Conservation (phyloP, 192 early-diverging fungal genomes). For the Coemansia sp. region DNA sequence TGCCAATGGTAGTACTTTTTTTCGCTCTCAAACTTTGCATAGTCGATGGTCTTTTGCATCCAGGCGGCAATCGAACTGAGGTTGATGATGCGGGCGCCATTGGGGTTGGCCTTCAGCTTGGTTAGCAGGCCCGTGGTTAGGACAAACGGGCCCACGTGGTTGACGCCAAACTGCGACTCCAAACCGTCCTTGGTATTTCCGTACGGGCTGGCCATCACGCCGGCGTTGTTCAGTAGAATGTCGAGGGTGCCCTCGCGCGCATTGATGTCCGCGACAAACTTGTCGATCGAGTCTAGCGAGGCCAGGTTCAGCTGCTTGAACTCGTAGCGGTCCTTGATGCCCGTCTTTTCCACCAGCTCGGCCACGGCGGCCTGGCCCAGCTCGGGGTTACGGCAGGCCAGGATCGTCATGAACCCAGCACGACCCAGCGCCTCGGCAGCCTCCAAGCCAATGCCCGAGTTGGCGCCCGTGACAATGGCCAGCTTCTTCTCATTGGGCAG, state of each 20-base stretch:
- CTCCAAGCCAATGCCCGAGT: slow-evolving; percentile 56
- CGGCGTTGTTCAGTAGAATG: slow-evolving; percentile 47
- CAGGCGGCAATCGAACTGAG: slow-evolving; percentile 34
- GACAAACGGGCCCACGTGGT: slow-evolving; percentile 55
- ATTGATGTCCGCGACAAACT: slow-evolving; percentile 38
- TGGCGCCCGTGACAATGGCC: slow-evolving; percentile 52
- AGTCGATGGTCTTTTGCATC: slow-evolving; percentile 12
- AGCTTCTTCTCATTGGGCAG: slow-evolving; percentile 22
- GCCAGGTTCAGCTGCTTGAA: slow-evolving; percentile 51
- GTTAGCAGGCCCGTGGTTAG: slow-evolving; percentile 33
- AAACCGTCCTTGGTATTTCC: slow-evolving; percentile 53
- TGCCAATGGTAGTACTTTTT: slow-evolving; percentile 3
- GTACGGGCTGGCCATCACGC: slow-evolving; percentile 58
- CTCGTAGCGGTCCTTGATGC: slow-evolving; percentile 23
- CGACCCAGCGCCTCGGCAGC: slow-evolving; percentile 53
- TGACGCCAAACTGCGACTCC: slow-evolving; percentile 62
- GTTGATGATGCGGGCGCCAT: slow-evolving; percentile 26
- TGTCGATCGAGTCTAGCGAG: slow-evolving; percentile 36
- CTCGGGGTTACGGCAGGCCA: slow-evolving; percentile 35
- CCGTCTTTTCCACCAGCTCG: slow-evolving; percentile 27
- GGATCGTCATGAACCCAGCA: slow-evolving; percentile 49
- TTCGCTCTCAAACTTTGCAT: slow-evolving; percentile 11
- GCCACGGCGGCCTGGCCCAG: slow-evolving; percentile 30
- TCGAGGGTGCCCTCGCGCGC: slow-evolving; percentile 15
- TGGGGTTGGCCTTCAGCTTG: slow-evolving; percentile 6